Base-by-base conservation (phyloP, 1,139 yeast genomes). In the Blastobotrys aristatus region DNA sequence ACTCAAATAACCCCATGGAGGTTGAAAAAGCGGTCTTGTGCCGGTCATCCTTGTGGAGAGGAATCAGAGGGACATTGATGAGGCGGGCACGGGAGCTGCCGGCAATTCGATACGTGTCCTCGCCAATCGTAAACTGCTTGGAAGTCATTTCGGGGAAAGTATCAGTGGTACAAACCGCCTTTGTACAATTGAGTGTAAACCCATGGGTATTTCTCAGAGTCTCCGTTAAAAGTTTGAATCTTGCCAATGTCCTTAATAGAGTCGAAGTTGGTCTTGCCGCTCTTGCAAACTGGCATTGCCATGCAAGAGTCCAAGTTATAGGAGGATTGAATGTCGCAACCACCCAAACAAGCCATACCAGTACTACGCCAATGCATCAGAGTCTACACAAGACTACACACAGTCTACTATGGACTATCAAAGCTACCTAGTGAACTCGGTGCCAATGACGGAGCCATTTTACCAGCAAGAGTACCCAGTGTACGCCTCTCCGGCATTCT, bases 101-200 rank as follows among this genome's bases (percentile, higher is more conserved):
- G 0, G 97, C 96, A 55, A 92, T 73, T 1, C 84, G 73, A 63
- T 92, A 92, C 2, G 76, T 74, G 40, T 67, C 66, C 18, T 81
- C 84, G 46, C 77, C 76, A 48, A 82, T 63, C 4, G 63, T 59
- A 55, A 79, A 75, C 54, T 75, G 75, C 53, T 80, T 79, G 14
- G 94, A 82, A 3, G 86, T 83, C 44, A 92, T 70, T 65, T 94
- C 94, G 30, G 98, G 98, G 68, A 92, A 92, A 0, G 98, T 92
- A 60, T 92, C 98, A 1, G 98, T 92, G 36, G 98, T 92, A 74
- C 94, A 86, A 45, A 92, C 87, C 31, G 96, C 97, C 53, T 75
- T 77, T 18, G 97, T 96, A 65, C 95, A 80, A 33, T 74, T 70
- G 49, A 90, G 63, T 98, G 98, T 92, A 53, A 82, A 76, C 17